Evolutionary conservation across 306 rosid genomes (phyloP).

Genomic region (Sindora glabra): DNA sequence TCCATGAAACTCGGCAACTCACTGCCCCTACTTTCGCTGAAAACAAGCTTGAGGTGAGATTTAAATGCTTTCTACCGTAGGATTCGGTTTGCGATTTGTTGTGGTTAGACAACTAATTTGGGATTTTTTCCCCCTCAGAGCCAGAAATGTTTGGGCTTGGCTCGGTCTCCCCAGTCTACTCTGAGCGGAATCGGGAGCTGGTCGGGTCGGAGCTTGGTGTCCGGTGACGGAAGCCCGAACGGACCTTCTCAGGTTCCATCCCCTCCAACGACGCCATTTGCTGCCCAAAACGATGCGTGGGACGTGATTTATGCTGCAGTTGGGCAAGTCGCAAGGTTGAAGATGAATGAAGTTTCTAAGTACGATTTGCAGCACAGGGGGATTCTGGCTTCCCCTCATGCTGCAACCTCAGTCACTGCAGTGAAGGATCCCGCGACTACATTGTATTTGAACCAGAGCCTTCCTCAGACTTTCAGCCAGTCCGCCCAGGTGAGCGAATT

Average conservation of each 20-base stretch:
- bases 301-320: constrained; percentile 66
- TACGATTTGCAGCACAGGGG: constrained; percentile 22
- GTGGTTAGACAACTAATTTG: not conserved
- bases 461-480: constrained; percentile 17
- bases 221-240: constrained; percentile 64
- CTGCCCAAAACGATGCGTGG: constrained; percentile 46
- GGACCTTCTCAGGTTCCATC: constrained; percentile 58
- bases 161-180: constrained; percentile 75
- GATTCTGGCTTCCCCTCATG: constrained; percentile 10
- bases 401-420: not conserved
- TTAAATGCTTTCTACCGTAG: not conserved
- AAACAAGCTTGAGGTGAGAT: constrained; percentile 44
- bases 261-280: constrained; percentile 57
- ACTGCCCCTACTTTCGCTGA: constrained; percentile 16
- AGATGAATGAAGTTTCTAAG: constrained; percentile 28
- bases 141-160: constrained; percentile 22
- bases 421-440: not conserved
- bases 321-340: constrained; percentile 68
- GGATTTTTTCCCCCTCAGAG: not conserved
- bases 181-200: constrained; percentile 65
- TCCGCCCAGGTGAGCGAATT: constrained; percentile 28
- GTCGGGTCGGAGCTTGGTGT: constrained; percentile 36
- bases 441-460: constrained; percentile 21
- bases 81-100: too few species aligned
- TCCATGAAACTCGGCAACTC: constrained; percentile 35